Conservation (phyloP, 257 asterid species). For the Fraxinus excelsior region DNA sequence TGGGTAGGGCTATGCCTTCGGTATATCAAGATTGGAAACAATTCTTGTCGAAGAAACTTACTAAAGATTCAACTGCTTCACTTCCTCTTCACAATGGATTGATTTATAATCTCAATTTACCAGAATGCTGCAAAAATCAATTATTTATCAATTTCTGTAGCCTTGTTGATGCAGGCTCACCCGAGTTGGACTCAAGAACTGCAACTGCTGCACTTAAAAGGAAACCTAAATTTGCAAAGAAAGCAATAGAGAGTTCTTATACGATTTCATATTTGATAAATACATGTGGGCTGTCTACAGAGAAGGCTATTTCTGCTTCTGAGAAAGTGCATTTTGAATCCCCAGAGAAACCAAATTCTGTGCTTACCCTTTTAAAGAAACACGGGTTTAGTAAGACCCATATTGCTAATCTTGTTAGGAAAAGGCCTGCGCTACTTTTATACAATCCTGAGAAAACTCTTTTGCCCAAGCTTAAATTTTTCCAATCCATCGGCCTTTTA, state of each 20-base stretch:
- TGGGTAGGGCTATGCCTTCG: not conserved
- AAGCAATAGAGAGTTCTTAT: conserved; percentile 5
- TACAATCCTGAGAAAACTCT: conserved; percentile 18
- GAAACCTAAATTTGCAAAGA: not conserved
- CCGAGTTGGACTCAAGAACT: not conserved
- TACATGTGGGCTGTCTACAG: conserved; percentile 26
- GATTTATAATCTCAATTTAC: not conserved
- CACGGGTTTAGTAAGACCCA: conserved; percentile 17
- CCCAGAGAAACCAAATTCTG: conserved; percentile 17
- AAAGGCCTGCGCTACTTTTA: conserved; percentile 13
- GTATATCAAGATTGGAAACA: not conserved
- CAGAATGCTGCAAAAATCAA: not conserved
- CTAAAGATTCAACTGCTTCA: not conserved
- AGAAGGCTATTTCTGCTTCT: conserved; percentile 21
- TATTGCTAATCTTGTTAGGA: not conserved
- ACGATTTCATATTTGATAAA: conserved; percentile 18
- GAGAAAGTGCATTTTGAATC: conserved; percentile 16
- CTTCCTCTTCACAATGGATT: not conserved
- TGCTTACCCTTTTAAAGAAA: not conserved
- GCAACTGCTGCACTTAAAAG: conserved; percentile 7
- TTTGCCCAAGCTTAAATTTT: conserved; percentile 34
- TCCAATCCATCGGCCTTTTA: conserved; percentile 22
- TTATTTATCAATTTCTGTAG: not conserved
- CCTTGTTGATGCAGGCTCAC: not conserved
- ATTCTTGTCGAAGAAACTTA: not conserved